Conservation (phyloP, 768 basidiomycete genomes). For the Clavulina sp. region DNA sequence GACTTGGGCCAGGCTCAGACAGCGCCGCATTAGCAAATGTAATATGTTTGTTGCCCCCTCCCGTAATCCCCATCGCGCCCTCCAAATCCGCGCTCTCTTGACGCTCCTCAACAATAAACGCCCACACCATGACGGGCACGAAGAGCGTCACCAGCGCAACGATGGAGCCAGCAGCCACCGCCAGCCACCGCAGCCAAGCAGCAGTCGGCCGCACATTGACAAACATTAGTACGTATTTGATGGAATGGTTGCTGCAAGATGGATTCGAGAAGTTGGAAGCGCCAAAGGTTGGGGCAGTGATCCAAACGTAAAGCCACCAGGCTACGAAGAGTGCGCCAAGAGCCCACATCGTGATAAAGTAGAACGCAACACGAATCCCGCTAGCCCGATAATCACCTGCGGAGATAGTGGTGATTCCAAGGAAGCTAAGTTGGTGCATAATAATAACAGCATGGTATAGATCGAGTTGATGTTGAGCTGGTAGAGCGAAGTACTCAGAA, state of each 20-base stretch:
- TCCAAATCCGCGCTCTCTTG: too few relatives aligned
- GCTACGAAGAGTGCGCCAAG: not conserved
- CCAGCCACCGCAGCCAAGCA: slow-evolving; percentile 4
- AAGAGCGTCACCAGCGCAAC: not conserved
- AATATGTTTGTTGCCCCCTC: too few relatives aligned
- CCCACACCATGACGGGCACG: not conserved
- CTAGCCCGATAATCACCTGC: slow-evolving; percentile 5
- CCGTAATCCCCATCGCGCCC: too few relatives aligned
- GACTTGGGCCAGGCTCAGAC: too few relatives aligned
- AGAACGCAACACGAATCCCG: not conserved
- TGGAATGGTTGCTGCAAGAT: slow-evolving; percentile 5
- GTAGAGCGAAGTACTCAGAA: too few relatives aligned
- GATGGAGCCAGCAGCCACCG: not conserved
- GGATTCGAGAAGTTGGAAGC: too few relatives aligned
- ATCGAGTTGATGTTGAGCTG: too few relatives aligned
- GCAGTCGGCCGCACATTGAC: slow-evolving; percentile 5
- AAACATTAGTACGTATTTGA: slow-evolving; percentile 4
- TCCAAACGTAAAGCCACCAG: slow-evolving; percentile 5
- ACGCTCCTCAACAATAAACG: too few relatives aligned
- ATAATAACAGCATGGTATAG: slow-evolving; percentile 8
- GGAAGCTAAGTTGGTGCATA: slow-evolving; percentile 5
- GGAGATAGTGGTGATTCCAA: slow-evolving; percentile 3
- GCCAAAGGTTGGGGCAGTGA: slow-evolving; percentile 6
- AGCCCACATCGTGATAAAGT: not conserved
- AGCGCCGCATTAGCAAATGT: too few relatives aligned